Conservation (phyloP, 805 yeast genomes). For the Lachancea meyersii region DNA sequence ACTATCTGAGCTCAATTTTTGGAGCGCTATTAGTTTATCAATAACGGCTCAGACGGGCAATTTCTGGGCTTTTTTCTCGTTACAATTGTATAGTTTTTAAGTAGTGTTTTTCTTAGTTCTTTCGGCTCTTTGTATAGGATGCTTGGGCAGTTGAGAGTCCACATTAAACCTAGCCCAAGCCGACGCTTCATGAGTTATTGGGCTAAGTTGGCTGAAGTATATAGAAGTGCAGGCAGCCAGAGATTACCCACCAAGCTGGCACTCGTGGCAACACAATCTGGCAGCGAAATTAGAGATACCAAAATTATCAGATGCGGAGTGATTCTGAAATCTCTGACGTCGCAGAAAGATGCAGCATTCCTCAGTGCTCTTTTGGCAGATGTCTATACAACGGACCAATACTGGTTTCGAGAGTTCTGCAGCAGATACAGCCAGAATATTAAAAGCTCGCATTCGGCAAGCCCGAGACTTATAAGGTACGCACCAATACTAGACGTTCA, state of each 20-base stretch:
- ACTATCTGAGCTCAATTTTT: no score
- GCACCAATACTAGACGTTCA: conserved; percentile 18
- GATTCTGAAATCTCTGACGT: conserved; percentile 14
- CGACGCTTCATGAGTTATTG: conserved; percentile 11
- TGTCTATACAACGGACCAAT: conserved; percentile 30
- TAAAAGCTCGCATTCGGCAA: neutral
- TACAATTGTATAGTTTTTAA: no score
- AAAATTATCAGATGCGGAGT: conserved; percentile 27
- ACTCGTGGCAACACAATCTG: conserved; percentile 13
- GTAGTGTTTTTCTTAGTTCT: no score
- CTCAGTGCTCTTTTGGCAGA: conserved; percentile 30
- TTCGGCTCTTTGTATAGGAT: no score
- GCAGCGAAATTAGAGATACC: no score
- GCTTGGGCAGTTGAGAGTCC: neutral
- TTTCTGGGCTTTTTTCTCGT: no score
- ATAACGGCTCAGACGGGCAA: no score
- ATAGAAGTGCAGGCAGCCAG: conserved; percentile 10
- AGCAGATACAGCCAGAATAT: conserved; percentile 10
- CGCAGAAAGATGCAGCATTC: conserved; percentile 16
- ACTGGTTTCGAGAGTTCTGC: conserved; percentile 25
- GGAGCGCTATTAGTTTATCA: no score
- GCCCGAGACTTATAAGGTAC: conserved; percentile 17
- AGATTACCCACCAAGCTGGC: conserved; percentile 23
- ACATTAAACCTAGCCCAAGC: neutral
- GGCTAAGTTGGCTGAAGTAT: conserved; percentile 18